Base-by-base conservation (phyloP, 2,329 filamentous ascomycete genomes). In the Sclerotiophoma versabilis region DNA sequence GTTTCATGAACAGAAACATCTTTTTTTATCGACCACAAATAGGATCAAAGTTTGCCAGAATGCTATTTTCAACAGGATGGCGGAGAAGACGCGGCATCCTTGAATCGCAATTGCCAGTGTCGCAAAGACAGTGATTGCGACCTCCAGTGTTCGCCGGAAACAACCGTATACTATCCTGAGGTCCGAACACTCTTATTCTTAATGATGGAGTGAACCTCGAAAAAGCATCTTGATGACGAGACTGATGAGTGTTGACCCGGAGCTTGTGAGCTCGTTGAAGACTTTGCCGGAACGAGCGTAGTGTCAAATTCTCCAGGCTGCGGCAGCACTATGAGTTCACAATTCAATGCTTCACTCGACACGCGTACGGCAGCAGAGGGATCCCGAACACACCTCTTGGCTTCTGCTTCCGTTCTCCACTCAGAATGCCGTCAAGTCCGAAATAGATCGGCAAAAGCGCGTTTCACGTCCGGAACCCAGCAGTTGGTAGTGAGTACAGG, bases 351-450 rank as follows among this genome's bases (percentile, higher is more conserved):
- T 32, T 45, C 37, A 34, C 23, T 38, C 20, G 29, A 12, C 45
- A 54, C 45, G 25, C 36, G 19, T 20, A 26, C 38, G 15, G n/a
- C n/a, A 45, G 15, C 23, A 33, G 29, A 27, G 29, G 63, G 65
- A 60, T 71, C 66, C 66, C 67, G 62, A 65, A 59, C 49, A 41
- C 48, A 52, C 50, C 22, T 23, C 19, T 46, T 57, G 48, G 47
- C 57, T 46, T 32, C 30, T 37, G 22, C 25, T 41, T 38, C 30
- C n/a, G 45, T 26, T 37, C 53, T 56, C 53, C 47, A 42, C 47
- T 33, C 5, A 37, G 41, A 37, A 14, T 39, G 20, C 42, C 42
- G 54, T 41, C 49, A 58, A 56, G 51, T 64, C 66, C 66, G 69
- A 61, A 46, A 49, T 34, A 27, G 51, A 49, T 45, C 51, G 51